A percentile compares a stretch with the other conserved stretches of the same genome.
phyloP scores from a whole-genome alignment of 2,329 filamentous ascomycete species.

The Penicillium janthinellum region DNA sequence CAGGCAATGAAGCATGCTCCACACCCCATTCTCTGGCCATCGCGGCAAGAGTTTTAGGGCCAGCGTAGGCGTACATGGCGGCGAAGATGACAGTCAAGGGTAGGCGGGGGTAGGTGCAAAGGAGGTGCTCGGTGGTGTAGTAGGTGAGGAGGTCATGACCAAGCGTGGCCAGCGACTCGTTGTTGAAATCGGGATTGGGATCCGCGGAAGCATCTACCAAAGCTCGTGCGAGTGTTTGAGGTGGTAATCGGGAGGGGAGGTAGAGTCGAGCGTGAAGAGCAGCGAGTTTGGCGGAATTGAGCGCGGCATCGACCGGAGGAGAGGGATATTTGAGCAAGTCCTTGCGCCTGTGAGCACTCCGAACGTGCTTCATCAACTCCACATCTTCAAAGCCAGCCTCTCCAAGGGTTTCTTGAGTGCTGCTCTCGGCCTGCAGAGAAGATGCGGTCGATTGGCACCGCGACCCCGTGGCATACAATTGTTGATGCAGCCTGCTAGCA shows the following conservation, averaged over 20 bases:
- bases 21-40: constrained; percentile 89
- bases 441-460: constrained; percentile 48
- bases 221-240: constrained; percentile 81
- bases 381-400: constrained; percentile 31
- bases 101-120: constrained; percentile 87
- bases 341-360: constrained; percentile 30
- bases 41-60: constrained; percentile 70
- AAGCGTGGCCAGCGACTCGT: constrained; percentile 76
- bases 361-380: constrained; percentile 26
- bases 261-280: constrained; percentile 88
- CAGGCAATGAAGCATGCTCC: constrained; percentile 81
- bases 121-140: constrained; percentile 83
- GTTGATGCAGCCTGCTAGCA: constrained; percentile 41
- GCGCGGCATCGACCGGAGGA: constrained; percentile 67
- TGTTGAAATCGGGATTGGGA: constrained; percentile 79
- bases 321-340: constrained; percentile 62
- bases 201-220: constrained; percentile 88
- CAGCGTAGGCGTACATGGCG: constrained; percentile 80
- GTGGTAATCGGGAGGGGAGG: constrained; percentile 76
- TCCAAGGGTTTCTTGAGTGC: constrained; percentile 30
- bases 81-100: constrained; percentile 86
- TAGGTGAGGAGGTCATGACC: constrained; percentile 83
- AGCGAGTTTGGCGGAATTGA: constrained; percentile 81
- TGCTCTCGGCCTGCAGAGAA: constrained; percentile 21
- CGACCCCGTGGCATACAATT: constrained; percentile 34